These are phyloP conservation scores for Fonsecaea nubica DNA, from an alignment of 2,329 filamentous ascomycete genomes.

Conservation along the genomic window DNA sequence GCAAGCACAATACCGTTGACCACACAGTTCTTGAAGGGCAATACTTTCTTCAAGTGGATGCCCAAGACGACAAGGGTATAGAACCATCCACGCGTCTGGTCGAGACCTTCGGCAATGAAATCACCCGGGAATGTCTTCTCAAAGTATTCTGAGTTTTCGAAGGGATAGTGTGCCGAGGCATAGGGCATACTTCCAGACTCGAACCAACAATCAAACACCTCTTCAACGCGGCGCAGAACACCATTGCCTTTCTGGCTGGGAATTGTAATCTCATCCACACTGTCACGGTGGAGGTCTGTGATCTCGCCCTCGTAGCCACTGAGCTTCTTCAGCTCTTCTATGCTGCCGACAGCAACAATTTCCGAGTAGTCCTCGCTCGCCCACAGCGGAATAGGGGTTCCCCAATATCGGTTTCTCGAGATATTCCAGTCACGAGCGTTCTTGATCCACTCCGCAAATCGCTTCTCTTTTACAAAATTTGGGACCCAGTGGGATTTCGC, in stretches of 20 bases:
- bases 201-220: conserved; percentile 93
- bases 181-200: conserved; percentile 93
- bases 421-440: conserved; percentile 91
- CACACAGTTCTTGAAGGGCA: conserved; percentile 87
- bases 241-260: conserved; percentile 83
- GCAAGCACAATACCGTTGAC: conserved; percentile 88
- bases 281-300: conserved; percentile 82
- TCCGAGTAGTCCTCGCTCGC: conserved; percentile 83
- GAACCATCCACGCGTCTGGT: conserved; percentile 92
- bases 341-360: conserved; percentile 78
- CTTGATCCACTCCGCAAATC: conserved; percentile 83
- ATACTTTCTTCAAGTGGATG: conserved; percentile 78
- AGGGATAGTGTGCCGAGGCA: conserved; percentile 82
- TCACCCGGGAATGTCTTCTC: conserved; percentile 79
- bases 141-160: conserved; percentile 79
- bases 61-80: conserved; percentile 85
- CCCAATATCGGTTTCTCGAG: conserved; percentile 88
- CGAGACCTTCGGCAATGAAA: conserved; percentile 86
- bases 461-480: conserved; percentile 81
- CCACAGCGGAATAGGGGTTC: conserved; percentile 85
- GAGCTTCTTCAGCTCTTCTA: conserved; percentile 77
- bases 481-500: conserved; percentile 86
- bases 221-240: conserved; percentile 74
- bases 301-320: conserved; percentile 80
- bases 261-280: conserved; percentile 87